Evolutionary conservation across 2,329 filamentous ascomycete genomes (phyloP), one percentile per base, ranked within the genome.

Genomic region (Pseudocercospora fijiensis): DNA sequence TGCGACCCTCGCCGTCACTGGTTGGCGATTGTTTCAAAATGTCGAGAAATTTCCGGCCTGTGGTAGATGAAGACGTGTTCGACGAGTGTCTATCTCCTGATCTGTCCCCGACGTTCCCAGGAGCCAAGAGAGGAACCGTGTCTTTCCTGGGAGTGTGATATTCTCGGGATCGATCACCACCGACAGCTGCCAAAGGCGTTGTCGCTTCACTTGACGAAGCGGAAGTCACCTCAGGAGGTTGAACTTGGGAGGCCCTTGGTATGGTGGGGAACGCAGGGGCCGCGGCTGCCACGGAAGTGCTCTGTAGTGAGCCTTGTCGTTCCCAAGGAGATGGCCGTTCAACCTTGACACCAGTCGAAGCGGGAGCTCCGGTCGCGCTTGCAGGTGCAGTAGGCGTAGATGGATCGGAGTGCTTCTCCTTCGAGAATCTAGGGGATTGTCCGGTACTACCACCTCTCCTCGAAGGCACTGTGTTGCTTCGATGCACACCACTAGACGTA

Each of bases 401-500:
- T 20, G 85, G 78, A 30, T 84, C 82, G 4, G 83, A 81, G 41
- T 82, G 78, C 70, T 83, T 83, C 30, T 85, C 73, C 10, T 73
- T 69, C 26, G 70, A 83, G 71, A 92, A 90, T n/a, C 90, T 85
- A 5, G 85, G 84, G 1, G 87, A 84, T 45, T 86, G 82, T 49
- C 93, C 77, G 8, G 86, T 87, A 7, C 92, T 95, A 20, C 70
- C 74, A 26, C 64, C 66, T 75, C 90, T 89, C 75, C 96, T 96
- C 0, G 94, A 95, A 0, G 95, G 95, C 13, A 98, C 83, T 2
- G 95, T 99, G 75, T 98, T 98, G 78, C 94, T 97, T 69, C 88
- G 81, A 72, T 88, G 85, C n/a, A 91, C 82, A 51, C 86, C 85
- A 47, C 81, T 80, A 24, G 53, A 33, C 2, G 68, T 67, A 8